Evolutionary conservation across 2,329 filamentous ascomycete species (phyloP).

Genomic region (Aspergillus sp.): DNA sequence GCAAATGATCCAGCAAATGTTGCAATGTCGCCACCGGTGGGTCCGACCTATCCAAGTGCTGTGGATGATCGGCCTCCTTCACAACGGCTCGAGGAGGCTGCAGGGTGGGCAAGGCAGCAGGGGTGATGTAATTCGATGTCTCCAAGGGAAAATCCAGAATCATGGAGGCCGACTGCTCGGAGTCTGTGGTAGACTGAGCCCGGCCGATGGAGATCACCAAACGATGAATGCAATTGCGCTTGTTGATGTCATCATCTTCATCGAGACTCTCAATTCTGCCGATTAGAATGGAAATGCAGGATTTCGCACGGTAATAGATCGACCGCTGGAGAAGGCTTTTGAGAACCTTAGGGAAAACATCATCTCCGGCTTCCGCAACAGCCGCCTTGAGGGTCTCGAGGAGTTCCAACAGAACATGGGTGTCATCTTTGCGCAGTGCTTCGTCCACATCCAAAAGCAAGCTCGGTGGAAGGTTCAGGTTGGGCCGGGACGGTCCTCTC

Average conservation of each 20-base stretch:
- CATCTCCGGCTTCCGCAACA: constrained; percentile 56
- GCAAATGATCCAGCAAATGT: constrained; percentile 66
- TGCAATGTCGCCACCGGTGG: constrained; percentile 68
- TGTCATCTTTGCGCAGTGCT: constrained; percentile 40
- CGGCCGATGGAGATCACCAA: constrained; percentile 89
- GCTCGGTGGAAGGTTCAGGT: constrained; percentile 67
- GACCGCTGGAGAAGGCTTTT: constrained; percentile 44
- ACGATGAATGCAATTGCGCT: constrained; percentile 88
- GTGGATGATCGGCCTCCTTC: constrained; percentile 61
- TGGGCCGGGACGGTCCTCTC: constrained; percentile 71
- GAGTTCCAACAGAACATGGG: constrained; percentile 43
- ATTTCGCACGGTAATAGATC: constrained; percentile 70
- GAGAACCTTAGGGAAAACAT: constrained; percentile 62
- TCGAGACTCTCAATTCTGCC: constrained; percentile 68
- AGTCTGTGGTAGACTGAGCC: constrained; percentile 56
- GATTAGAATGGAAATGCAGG: constrained; percentile 70
- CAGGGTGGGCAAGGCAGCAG: constrained; percentile 66
- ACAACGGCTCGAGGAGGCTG: constrained; percentile 61
- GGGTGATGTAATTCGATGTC: constrained; percentile 72
- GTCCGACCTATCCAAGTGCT: constrained; percentile 66
- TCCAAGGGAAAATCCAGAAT: constrained; percentile 52
- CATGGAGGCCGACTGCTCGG: constrained; percentile 53
- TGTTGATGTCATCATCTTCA: constrained; percentile 89
- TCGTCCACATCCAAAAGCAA: constrained; percentile 42
- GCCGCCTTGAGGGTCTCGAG: constrained; percentile 58